phyloP scores from a whole-genome alignment of 345 rosid genomes.

The Populus simonii region DNA sequence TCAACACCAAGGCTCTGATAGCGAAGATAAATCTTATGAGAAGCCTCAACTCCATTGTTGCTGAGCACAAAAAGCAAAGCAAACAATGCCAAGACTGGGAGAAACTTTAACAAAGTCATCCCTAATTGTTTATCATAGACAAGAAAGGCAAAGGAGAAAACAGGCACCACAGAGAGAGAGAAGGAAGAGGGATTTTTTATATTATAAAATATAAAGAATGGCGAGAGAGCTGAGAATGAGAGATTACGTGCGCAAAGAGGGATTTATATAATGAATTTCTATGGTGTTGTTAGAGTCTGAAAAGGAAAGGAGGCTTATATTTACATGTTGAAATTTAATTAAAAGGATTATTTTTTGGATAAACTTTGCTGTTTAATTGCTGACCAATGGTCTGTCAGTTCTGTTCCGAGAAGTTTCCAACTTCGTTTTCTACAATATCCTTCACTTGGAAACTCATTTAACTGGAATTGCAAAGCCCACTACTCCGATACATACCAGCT shows the following conservation, averaged over 20 bases:
- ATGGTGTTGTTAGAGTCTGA: neutral
- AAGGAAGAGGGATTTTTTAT: neutral
- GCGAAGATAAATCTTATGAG: conserved; percentile 43
- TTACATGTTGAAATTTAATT: too few species aligned
- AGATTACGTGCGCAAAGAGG: neutral
- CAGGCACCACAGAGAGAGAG: neutral
- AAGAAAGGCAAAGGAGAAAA: neutral
- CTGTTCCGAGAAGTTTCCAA: too few species aligned
- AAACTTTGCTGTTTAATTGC: neutral
- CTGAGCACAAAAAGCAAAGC: neutral
- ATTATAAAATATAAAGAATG: neutral
- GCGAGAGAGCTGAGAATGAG: neutral
- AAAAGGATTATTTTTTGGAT: too few species aligned
- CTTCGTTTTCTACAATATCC: too few species aligned
- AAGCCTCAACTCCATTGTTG: conserved; percentile 38
- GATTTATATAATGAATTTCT: neutral
- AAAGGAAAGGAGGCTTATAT: neutral
- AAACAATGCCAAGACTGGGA: neutral
- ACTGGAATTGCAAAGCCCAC: too few species aligned
- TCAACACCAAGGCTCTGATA: conserved; percentile 39
- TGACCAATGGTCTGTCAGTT: too few species aligned
- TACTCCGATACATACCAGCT: too few species aligned
- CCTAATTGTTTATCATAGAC: neutral
- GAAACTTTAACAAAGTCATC: neutral
- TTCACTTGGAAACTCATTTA: too few species aligned